Conservation (phyloP, 768 basidiomycete species). For the Sutorius australiensis region DNA sequence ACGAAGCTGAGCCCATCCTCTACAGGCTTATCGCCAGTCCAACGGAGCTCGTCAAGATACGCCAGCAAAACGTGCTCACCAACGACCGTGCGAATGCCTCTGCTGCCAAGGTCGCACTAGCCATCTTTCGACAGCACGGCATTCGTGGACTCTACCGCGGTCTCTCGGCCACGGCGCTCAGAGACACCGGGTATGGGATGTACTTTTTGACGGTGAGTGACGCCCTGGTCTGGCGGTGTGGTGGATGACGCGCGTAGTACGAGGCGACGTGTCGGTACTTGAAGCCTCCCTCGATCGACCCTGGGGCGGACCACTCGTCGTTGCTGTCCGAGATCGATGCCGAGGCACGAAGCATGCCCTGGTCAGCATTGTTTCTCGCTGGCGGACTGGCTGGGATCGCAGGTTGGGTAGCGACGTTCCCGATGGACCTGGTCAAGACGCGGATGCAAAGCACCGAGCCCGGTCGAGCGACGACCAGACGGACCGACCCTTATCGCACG, state of each 20-base stretch:
- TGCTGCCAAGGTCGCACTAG: constrained; percentile 48
- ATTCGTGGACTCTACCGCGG: constrained; percentile 75
- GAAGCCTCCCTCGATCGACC: constrained; percentile 17
- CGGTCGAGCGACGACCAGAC: background rate
- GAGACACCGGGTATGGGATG: constrained; percentile 81
- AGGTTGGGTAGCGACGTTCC: constrained; percentile 82
- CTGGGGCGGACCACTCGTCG: constrained; percentile 30
- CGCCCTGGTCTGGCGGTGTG: background rate
- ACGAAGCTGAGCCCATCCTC: background rate
- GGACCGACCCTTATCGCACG: constrained; percentile 52
- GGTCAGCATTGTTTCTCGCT: constrained; percentile 62
- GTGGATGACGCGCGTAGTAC: constrained; percentile 39
- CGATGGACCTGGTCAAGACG: constrained; percentile 88
- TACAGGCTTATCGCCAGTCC: constrained; percentile 73
- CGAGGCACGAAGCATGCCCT: constrained; percentile 36
- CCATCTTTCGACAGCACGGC: constrained; percentile 55
- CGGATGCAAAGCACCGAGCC: constrained; percentile 60
- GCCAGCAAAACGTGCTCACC: constrained; percentile 58
- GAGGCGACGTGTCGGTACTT: constrained; percentile 60
- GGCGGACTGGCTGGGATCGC: constrained; percentile 74
- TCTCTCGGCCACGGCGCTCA: constrained; percentile 61
- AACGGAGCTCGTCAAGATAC: constrained; percentile 85
- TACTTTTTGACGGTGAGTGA: constrained; percentile 74
- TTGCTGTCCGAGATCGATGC: constrained; percentile 41
- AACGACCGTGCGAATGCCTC: constrained; percentile 37